Percentiles rank a stretch among this genome's conserved stretches.
These are phyloP conservation scores for Pholiota adiposa DNA, from an alignment of 1,284 basidiomycete genomes.

Conservation along the genomic window DNA sequence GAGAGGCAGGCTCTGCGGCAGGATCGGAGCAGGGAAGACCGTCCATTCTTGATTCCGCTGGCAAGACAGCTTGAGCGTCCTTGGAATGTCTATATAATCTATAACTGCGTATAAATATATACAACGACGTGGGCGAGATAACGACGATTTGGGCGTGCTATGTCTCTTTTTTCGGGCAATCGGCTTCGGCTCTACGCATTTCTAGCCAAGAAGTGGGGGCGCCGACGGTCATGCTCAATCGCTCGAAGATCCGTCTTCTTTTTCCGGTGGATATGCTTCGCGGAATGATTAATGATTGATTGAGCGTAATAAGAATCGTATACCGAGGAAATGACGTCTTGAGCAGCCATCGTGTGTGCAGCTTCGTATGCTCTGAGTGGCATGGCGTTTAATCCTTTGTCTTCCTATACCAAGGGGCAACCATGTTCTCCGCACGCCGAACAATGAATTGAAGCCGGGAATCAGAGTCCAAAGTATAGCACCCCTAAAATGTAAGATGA, in stretches of 20 bases:
- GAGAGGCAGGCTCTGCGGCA: background rate
- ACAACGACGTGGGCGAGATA: background rate
- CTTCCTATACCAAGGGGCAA: conserved; percentile 5
- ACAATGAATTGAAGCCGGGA: background rate
- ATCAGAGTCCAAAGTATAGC: conserved; percentile 9
- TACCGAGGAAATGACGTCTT: background rate
- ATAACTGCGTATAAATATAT: background rate
- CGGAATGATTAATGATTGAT: conserved; percentile 9
- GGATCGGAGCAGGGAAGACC: conserved; percentile 1
- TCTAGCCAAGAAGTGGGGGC: background rate
- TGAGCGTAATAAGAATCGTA: background rate
- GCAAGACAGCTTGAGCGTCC: background rate
- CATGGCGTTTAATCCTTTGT: background rate
- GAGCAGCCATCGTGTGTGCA: background rate
- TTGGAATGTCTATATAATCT: background rate
- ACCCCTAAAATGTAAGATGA: conserved; percentile 9
- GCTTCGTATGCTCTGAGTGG: background rate
- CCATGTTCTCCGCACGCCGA: background rate
- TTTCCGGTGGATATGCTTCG: conserved; percentile 8
- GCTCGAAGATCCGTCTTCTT: conserved; percentile 11
- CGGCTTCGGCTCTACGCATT: background rate
- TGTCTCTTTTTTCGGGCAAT: background rate
- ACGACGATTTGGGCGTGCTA: background rate
- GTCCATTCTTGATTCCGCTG: conserved; percentile 4
- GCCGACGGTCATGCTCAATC: conserved; percentile 8